These are phyloP conservation scores for Hymenoscyphus linearis DNA, from an alignment of 2,329 filamentous ascomycete species.

Conservation along the genomic window DNA sequence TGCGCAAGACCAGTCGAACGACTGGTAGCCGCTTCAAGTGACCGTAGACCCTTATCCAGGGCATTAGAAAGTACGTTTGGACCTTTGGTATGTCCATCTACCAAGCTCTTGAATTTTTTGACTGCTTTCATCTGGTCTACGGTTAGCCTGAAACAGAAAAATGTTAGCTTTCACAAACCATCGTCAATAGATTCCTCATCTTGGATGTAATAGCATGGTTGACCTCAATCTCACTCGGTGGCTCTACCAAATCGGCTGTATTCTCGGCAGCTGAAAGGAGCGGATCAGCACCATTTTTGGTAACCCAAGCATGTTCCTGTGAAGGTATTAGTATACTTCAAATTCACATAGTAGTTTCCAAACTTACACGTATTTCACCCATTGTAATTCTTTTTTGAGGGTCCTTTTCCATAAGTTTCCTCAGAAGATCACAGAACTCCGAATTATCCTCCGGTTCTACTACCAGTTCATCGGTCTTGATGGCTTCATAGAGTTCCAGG, in stretches of 20 bases:
- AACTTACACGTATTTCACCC: conserved; percentile 70
- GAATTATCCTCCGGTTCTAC: conserved; percentile 60
- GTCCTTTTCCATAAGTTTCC: conserved; percentile 74
- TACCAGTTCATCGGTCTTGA: conserved; percentile 62
- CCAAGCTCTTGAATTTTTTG: conserved; percentile 74
- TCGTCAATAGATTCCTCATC: conserved; percentile 78
- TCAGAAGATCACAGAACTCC: conserved; percentile 70
- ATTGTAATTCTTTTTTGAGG: conserved; percentile 79
- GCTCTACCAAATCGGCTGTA: conserved; percentile 71
- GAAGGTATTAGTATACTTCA: conserved; percentile 8
- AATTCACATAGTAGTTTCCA: background rate
- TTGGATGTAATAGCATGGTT: conserved; percentile 86
- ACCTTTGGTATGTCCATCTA: conserved; percentile 47
- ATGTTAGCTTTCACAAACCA: conserved; percentile 47
- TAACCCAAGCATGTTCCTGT: conserved; percentile 91
- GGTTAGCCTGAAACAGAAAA: conserved; percentile 8
- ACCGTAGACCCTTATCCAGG: conserved; percentile 53
- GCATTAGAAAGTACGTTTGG: conserved; percentile 50
- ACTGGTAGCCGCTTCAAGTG: conserved; percentile 36
- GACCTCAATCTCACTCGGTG: conserved; percentile 85
- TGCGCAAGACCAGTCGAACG: conserved; percentile 42
- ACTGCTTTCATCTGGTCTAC: conserved; percentile 74
- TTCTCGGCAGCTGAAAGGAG: conserved; percentile 82
- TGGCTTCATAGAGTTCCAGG: conserved; percentile 84
- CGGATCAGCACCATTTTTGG: conserved; percentile 68